Evolutionary conservation across 2,329 filamentous ascomycete species (phyloP), one percentile per base, ranked within the genome.

Genomic region (Sphaerulina vaccinii): DNA sequence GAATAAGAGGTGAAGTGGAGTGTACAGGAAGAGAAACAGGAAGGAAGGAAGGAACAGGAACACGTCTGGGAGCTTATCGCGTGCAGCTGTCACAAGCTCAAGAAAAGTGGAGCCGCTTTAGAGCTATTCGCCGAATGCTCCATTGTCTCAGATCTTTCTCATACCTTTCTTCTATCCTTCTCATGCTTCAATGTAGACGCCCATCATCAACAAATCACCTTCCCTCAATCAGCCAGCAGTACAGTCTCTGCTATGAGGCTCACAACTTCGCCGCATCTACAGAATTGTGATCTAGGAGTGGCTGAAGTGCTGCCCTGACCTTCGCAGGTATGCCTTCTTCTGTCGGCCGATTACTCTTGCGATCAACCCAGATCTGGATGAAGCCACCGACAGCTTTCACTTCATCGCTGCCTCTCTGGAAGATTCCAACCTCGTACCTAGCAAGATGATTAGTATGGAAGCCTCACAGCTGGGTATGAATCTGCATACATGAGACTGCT

Each of bases 401-500:
- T 16, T 80, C 75, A 1, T 88, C 83, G 2, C 84, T 74, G 0
- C 86, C 88, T 54, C 81, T 78, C 66, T 89, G 85, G 64, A 96
- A 97, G 1, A 97, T 78, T 0, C 84, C 93, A 52, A 95, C 82
- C 67, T 97, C 92, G 66, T 96, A 97, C 54, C 57, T 60, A 41
- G 19, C n/a, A 37, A 9, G 7, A 13, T n/a, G n/a, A 23, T 19
- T 40, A 23, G 23, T 44, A 11, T 51, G 35, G 13, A 8, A 16
- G 19, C 6, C 16, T 23, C 18, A 18, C 13, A 24, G 23, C 18
- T 15, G 15, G 21, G 27, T 21, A 21, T 7, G 37, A 8, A 22
- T 16, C n/a, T 11, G 44, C 57, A n/a, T 45, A 60, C 10, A 84
- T 88, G 7, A 95, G 90, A 64, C 90, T 96, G 21, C 88, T 90